Conservation (phyloP, 768 basidiomycete species). For the Lentinula boryana region DNA sequence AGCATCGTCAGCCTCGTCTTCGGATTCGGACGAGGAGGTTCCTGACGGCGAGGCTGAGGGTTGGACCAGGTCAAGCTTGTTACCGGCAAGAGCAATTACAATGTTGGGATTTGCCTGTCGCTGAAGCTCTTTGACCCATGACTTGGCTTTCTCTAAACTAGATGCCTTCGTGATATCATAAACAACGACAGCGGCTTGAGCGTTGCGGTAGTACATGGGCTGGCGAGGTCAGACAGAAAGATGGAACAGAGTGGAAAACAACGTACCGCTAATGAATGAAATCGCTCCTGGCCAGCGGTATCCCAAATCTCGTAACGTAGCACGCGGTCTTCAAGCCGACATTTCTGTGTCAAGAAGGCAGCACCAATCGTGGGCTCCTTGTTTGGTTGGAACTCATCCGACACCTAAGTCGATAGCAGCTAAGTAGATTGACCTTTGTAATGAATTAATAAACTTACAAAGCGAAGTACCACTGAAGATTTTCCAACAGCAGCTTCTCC, state of each 20-base stretch:
- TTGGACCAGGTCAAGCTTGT: conserved; percentile 92
- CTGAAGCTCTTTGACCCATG: conserved; percentile 99
- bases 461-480: conserved; percentile 96
- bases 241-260: conserved; percentile 5
- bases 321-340: conserved; percentile 89
- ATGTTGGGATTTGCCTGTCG: conserved; percentile 99
- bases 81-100: conserved; percentile 96
- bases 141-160: conserved; percentile 97
- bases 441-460: conserved; percentile 52
- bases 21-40: conserved; percentile 56
- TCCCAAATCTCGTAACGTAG: conserved; percentile 97
- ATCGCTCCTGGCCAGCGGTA: conserved; percentile 92
- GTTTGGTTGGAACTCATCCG: conserved; percentile 98
- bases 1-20: conserved; percentile 92
- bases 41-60: conserved; percentile 47
- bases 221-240: conserved; percentile 21
- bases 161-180: conserved; percentile 96
- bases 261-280: conserved; percentile 92
- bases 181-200: conserved; percentile 96
- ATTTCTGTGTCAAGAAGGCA: conserved; percentile 93
- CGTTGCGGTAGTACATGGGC: conserved; percentile 99
- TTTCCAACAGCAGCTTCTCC: conserved; percentile 99
- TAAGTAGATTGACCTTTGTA: neutral
- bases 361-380: conserved; percentile 99
- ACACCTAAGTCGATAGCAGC: conserved; percentile 45